Evolutionary conservation across 2,329 filamentous ascomycete genomes (phyloP), one percentile per base, ranked within the genome.

Genomic region (Aspergillus vadensis): DNA sequence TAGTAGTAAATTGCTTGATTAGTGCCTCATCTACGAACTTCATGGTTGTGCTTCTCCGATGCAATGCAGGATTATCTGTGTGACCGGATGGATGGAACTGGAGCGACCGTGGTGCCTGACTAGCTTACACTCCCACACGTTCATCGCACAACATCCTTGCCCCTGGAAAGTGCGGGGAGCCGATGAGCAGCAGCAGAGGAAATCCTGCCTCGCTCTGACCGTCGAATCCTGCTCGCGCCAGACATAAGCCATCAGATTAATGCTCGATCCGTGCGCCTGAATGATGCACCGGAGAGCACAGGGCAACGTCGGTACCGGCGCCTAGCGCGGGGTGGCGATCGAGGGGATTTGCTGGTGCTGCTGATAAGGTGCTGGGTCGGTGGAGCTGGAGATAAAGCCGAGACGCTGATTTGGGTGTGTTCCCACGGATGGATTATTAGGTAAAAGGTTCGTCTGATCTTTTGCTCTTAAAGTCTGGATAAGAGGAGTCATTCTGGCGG

Each of bases 331-430:
- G 44, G 64, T 60, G 64, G 63, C 63, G 57, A 65, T 60, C 56
- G 50, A 57, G 41, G 36, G 50, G 49, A 55, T 49, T 61, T 58
- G 59, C 54, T 61, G 55, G 30, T 27, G 32, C 27, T 47, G 25
- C 69, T 68, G 67, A 72, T 74, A 68, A 74, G 71, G 59, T 76
- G 76, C 41, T 74, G 79, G 59, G 73, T 75, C 21, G 84, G 53
- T 67, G 64, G 59, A 59, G 60, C 53, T 59, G 51, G 57, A 70
- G 69, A 72, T 69, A 70, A 69, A 70, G 63, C 50, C 58, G 60
- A 58, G 51, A 19, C 60, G 65, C 57, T 52, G 51, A 61, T 67
- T 64, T 61, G 60, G 54, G 62, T 67, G 65, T 55, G 48, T 59
- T 54, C 54, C 44, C 25, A 21, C 44, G 25, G 57, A 32, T 39